These are phyloP conservation scores for Arxiozyma slooffiae DNA, from an alignment of 1,139 yeast genomes.

Conservation along the genomic window DNA sequence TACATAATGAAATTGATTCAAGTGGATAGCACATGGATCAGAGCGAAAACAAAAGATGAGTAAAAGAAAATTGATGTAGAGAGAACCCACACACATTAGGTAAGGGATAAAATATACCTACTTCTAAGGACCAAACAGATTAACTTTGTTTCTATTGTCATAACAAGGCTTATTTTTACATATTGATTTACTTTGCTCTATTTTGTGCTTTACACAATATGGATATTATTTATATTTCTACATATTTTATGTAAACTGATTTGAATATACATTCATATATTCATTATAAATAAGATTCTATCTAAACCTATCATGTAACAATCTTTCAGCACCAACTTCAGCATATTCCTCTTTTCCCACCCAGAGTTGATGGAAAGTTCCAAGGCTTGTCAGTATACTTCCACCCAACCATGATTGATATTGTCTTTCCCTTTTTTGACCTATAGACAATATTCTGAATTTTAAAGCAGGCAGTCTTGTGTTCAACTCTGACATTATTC, in stretches of 20 bases:
- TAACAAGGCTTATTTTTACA: neutral
- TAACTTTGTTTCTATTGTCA: neutral
- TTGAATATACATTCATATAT: slow-evolving; percentile 1
- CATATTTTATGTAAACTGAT: neutral
- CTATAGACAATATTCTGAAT: slow-evolving; percentile 79
- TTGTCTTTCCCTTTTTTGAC: slow-evolving; percentile 72
- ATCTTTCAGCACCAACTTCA: slow-evolving; percentile 80
- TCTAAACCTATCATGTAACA: slow-evolving; percentile 66
- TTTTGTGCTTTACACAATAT: neutral
- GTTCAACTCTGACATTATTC: slow-evolving; percentile 66
- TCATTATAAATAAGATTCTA: slow-evolving; percentile 21
- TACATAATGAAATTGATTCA: slow-evolving; percentile 24
- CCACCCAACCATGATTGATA: slow-evolving; percentile 96
- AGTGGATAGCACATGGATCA: slow-evolving; percentile 23
- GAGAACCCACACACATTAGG: slow-evolving; percentile 28
- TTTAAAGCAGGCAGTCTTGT: slow-evolving; percentile 81
- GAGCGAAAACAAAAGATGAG: slow-evolving; percentile 22
- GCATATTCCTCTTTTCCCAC: slow-evolving; percentile 84
- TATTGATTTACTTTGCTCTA: neutral
- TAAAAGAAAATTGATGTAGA: slow-evolving; percentile 19
- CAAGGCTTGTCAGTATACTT: slow-evolving; percentile 79
- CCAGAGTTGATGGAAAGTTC: slow-evolving; percentile 97
- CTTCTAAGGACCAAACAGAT: neutral
- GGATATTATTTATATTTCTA: neutral
- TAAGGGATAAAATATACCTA: slow-evolving; percentile 19